Evolutionary conservation across 169 alveolate species (phyloP), one percentile per base, ranked within the genome.

Genomic region (Plasmodium inui): DNA sequence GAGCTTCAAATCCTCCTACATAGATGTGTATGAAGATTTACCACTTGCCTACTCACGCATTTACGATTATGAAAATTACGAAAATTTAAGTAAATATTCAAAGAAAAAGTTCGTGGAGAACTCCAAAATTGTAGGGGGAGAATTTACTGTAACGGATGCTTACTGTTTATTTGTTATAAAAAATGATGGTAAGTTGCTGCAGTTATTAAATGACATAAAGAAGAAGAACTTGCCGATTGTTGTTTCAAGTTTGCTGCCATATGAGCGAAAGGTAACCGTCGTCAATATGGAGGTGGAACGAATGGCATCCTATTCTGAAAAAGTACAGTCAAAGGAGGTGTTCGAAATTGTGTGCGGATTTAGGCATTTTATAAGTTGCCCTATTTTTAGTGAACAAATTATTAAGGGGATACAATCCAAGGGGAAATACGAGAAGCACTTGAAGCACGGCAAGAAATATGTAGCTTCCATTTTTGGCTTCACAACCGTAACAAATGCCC

Each of bases 21-120:
- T 99, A 98, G 99, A 98, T 93, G 98, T 99, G n/a, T 97, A 96
- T 84, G 99, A 97, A 76, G 98, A 98, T 71, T 96, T 98, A 26
- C 99, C 99, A 14, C 84, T 94, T 55, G 98, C 96, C 50, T 98
- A 98, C 82, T 96, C 98, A 32, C 96, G 98, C 67, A 96, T 98
- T 76, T 98, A 97, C 83, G 98, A 98, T 81, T 98, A 98, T 93
- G 98, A 98, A 95, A 96, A 97, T 82, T 96, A 91, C 44, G 90
- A 97, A 92, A 96, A 95, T 55, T 92, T 95, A 86, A 92, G 86
- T 41, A 92, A 95, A 93, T 95, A 88, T 83, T 86, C 94, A 7
- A 78, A 81, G 32, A 89, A 46, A 90, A 71, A 95, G 97, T 32
- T 90, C 84, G 14, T 94, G 94, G 81, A 73, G 67, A 81, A 89